These are phyloP conservation scores for Thelonectria discophora DNA, from an alignment of 2,329 filamentous ascomycete species.

Conservation along the genomic window DNA sequence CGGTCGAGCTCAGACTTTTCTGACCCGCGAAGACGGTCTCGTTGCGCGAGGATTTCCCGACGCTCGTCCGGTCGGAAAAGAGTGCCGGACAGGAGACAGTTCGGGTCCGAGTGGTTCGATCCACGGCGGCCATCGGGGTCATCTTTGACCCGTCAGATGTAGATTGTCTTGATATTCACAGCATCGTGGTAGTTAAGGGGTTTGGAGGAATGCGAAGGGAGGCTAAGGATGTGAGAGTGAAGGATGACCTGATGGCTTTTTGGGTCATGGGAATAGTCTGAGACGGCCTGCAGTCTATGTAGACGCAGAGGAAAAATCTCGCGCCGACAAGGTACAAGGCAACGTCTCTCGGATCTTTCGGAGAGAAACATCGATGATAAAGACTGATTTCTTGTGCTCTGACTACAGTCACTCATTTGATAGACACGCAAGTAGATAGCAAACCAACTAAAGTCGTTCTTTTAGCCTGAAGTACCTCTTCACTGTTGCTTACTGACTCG, in stretches of 20 bases:
- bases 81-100: slow-evolving; percentile 28
- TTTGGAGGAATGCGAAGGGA: slow-evolving; percentile 11
- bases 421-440: slow-evolving; percentile 19
- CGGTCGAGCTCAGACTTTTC: slow-evolving; percentile 28
- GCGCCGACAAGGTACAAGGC: slow-evolving; percentile 19
- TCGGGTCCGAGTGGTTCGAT: slow-evolving; percentile 34
- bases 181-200: slow-evolving; percentile 34
- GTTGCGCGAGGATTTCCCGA: slow-evolving; percentile 36
- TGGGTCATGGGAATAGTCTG: slow-evolving; percentile 8
- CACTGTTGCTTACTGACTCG: no score
- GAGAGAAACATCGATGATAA: slow-evolving; percentile 29
- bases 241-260: slow-evolving; percentile 18
- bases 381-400: slow-evolving; percentile 29
- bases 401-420: slow-evolving; percentile 41
- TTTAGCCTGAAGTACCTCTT: no score
- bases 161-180: slow-evolving; percentile 44
- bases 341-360: slow-evolving; percentile 21
- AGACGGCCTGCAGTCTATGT: slow-evolving; percentile 23
- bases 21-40: slow-evolving; percentile 34
- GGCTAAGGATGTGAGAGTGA: slow-evolving; percentile 19
- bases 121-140: slow-evolving; percentile 34
- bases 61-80: slow-evolving; percentile 29
- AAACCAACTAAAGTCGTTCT: slow-evolving; percentile 38
- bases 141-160: slow-evolving; percentile 38
- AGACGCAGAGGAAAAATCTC: slow-evolving; percentile 18